Base-by-base conservation (phyloP, 2,329 filamentous ascomycete species). In the Stenocarpella maydis region DNA sequence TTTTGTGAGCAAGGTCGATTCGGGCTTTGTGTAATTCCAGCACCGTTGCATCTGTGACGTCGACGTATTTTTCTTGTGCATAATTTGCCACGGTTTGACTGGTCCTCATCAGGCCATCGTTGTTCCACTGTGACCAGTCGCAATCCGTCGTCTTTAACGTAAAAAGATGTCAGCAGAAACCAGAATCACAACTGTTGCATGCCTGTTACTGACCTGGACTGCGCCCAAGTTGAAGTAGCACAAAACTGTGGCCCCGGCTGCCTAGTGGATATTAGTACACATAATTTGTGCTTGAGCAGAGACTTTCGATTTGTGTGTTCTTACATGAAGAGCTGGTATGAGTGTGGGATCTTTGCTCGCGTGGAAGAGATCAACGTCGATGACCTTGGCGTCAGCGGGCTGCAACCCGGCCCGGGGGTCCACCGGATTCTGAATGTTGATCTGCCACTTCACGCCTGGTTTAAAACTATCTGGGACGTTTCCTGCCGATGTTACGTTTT, bases 371-470 rank as follows among this genome's bases (percentile, higher is more conserved):
- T 70, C 69, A 12, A 70, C 34, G 21, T 70, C 69, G 7, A 70
- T 55, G 41, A 70, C 69, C 24, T 67, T 70, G 39, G 69, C 69
- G 21, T 68, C 69, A 31, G 55, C 41, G 3, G 65, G 69, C 58
- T 70, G 54, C 21, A 68, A 10, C 19, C 69, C 69, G 12, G 50
- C 65, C 2, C 65, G 65, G 31, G 55, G 54, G 12, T 70, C 69
- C 21, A 70, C 58, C 14, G 69, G 65, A 14, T 70, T 67, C 19
- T 70, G 64, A n/a, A 70, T 70, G 6, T 67, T 49, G 8, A 70
- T 70, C 31, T 70, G 69, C 69, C 69, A 70, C 47, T 70, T 70
- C 15, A 52, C 69, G 2, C 69, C 69, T 17, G 69, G 69, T 21
- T 67, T 26, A 8, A 70, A 70, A 9, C 24, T 31, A 39, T 50